Percentiles rank a stretch among this genome's conserved stretches.
These are phyloP conservation scores for Plasmopara viticola DNA, from an alignment of 352 stramenopile species.

Conservation along the genomic window DNA sequence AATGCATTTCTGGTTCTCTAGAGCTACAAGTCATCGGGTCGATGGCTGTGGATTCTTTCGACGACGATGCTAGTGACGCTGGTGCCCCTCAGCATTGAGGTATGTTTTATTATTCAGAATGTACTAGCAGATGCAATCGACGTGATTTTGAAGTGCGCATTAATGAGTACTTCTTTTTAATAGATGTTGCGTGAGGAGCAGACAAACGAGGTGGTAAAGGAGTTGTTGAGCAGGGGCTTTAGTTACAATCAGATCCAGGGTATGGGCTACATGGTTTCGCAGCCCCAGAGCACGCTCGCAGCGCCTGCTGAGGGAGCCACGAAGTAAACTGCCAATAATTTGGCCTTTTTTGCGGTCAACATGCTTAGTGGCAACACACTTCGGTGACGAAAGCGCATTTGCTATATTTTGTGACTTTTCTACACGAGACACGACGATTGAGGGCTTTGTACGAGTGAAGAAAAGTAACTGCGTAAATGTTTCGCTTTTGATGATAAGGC, in stretches of 20 bases:
- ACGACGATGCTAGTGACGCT: slow-evolving; percentile 82
- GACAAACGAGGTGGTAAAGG: slow-evolving; percentile 80
- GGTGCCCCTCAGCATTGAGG: slow-evolving; percentile 82
- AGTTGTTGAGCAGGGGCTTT: slow-evolving; percentile 76
- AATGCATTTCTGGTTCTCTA: slow-evolving; percentile 15
- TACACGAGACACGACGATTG: too few species aligned
- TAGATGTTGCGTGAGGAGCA: slow-evolving; percentile 78
- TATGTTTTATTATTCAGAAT: slow-evolving; percentile 17
- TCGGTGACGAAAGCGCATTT: too few species aligned
- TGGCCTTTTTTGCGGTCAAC: too few species aligned
- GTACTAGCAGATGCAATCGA: background rate
- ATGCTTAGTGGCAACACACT: too few species aligned
- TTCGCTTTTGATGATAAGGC: too few species aligned
- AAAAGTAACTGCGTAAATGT: too few species aligned
- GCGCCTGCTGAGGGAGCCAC: slow-evolving; percentile 27
- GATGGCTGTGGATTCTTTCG: slow-evolving; percentile 77
- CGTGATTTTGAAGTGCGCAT: background rate
- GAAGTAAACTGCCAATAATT: slow-evolving; percentile 29
- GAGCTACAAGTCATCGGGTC: slow-evolving; percentile 51
- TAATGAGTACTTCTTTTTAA: background rate
- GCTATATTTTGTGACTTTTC: too few species aligned
- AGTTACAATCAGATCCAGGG: slow-evolving; percentile 77
- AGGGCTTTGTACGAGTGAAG: too few species aligned
- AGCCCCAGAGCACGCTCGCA: slow-evolving; percentile 59
- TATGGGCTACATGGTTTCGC: slow-evolving; percentile 77